phyloP scores from a whole-genome alignment of 1,284 basidiomycete genomes.

The Ustilago curta region DNA sequence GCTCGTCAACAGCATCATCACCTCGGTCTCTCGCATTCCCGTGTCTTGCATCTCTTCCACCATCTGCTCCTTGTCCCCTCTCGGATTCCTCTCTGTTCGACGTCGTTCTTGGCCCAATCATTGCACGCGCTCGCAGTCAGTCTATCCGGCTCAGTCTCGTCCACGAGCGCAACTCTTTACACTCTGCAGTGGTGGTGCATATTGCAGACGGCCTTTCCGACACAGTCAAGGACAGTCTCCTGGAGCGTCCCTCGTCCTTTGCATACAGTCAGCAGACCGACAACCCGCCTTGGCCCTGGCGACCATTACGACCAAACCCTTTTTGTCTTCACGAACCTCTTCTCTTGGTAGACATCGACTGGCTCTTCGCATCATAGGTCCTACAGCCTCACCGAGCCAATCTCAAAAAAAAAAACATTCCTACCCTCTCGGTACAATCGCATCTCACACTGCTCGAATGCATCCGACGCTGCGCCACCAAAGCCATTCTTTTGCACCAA shows the following conservation, averaged over 20 bases:
- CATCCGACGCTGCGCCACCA: not conserved
- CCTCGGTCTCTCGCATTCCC: not conserved
- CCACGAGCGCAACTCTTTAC: not conserved
- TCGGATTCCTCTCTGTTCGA: not conserved
- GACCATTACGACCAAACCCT: not conserved
- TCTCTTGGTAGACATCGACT: not conserved
- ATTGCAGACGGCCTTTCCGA: not conserved
- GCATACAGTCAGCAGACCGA: slow-evolving; percentile 1
- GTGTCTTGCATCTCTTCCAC: not conserved
- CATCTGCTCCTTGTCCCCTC: not conserved
- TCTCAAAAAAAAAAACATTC: not conserved
- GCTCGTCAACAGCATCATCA: not conserved
- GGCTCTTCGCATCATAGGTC: no score
- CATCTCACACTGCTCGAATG: slow-evolving; percentile 5
- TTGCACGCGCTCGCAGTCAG: not conserved
- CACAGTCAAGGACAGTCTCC: not conserved
- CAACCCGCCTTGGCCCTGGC: not conserved
- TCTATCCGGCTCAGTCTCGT: slow-evolving; percentile 5
- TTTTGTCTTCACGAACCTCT: not conserved
- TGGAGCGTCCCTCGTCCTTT: not conserved
- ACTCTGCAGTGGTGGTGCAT: not conserved
- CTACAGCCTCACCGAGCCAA: no score
- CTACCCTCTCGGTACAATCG: not conserved
- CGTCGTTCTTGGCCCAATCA: not conserved
- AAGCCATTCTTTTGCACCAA: not conserved